Percentiles rank a stretch among this genome's conserved stretches.
phyloP scores from a whole-genome alignment of 2,329 filamentous ascomycete species.

The Aspergillus candidus region DNA sequence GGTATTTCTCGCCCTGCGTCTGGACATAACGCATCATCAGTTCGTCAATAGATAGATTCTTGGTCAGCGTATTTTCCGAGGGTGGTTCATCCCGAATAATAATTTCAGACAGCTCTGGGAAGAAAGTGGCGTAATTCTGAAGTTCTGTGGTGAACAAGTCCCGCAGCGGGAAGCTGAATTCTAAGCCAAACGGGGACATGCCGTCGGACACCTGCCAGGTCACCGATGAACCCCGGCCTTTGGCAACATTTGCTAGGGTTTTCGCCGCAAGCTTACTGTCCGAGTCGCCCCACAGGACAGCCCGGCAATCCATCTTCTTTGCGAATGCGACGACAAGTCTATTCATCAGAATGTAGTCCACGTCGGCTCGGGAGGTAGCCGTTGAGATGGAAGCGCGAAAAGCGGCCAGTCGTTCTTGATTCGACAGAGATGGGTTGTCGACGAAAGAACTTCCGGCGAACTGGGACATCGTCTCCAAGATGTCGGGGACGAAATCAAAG shows the following conservation, averaged over 20 bases:
- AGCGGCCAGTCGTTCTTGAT: slow-evolving; percentile 46
- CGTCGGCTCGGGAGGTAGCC: slow-evolving; percentile 68
- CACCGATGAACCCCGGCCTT: slow-evolving; percentile 77
- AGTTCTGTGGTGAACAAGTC: slow-evolving; percentile 83
- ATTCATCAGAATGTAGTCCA: slow-evolving; percentile 63
- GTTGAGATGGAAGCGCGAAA: slow-evolving; percentile 61
- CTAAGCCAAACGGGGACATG: slow-evolving; percentile 49
- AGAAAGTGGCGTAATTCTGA: slow-evolving; percentile 54
- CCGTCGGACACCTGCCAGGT: slow-evolving; percentile 81
- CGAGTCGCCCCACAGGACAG: slow-evolving; percentile 75
- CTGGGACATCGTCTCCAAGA: slow-evolving; percentile 27
- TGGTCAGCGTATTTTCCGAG: slow-evolving; percentile 31
- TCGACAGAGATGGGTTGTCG: slow-evolving; percentile 24
- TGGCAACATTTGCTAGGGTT: slow-evolving; percentile 80
- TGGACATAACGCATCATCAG: slow-evolving; percentile 86
- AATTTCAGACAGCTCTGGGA: slow-evolving; percentile 48
- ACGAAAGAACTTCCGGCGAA: slow-evolving; percentile 23
- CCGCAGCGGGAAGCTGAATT: slow-evolving; percentile 72
- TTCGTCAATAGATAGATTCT: slow-evolving; percentile 78
- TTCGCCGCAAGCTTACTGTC: slow-evolving; percentile 84
- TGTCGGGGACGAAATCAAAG: slow-evolving; percentile 40
- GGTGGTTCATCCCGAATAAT: slow-evolving; percentile 38
- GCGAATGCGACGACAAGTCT: slow-evolving; percentile 65
- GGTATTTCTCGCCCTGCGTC: slow-evolving; percentile 77
- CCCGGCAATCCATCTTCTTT: slow-evolving; percentile 55